Base-by-base conservation (phyloP, 306 rosid genomes). In the Dryas drummondii region DNA sequence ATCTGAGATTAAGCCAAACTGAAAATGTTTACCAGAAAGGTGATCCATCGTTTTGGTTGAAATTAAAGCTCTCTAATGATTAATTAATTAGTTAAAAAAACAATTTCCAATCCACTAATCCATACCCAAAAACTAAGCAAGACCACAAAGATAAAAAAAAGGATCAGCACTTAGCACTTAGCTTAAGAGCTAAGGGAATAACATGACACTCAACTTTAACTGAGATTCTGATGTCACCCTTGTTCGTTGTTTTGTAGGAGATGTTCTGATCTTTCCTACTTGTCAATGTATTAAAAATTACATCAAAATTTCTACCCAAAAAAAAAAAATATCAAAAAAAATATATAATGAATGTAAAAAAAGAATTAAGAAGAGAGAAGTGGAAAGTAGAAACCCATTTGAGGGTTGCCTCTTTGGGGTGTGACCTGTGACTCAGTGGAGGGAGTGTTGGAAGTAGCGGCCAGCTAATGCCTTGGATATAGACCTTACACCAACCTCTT, bases 401-500 rank as follows among this genome's bases (percentile, higher is more conserved):
- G 37, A 32, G 37, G 37, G 2, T 1, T 32, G 7, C 26, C 17
- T 40, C 19, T 37, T 61, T 40, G 15, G 48, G 6, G 47, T 32
- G 16, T 27, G 12, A 5, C 4, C 42, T 11, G 45, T 32, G 65
- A 11, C 26, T 40, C 47, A 37, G 3, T 51, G 16, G n/a, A 14
- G 6, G 16, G 65, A 27, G 16, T 26, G 16, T 26, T 60, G 27
- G 77, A 79, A 88, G 94, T 93, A 84, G 96, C 59, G 65, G 84
- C 92, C 97, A 93, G 93, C 97, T 90, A 76, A 86, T 84, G 48
- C 78, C 3, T 40, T 16, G 19, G 91, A 88, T 80, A 59, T 74
- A 4, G 94, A 92, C 96, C 64, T 85, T 78, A 78, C 89, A 89
- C 82, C 97, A 73, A 89, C 86, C 91, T 62, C 73, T 52, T 50